Evolutionary conservation across 2,329 filamentous ascomycete genomes (phyloP).

Genomic region (Microsporum audouinii): DNA sequence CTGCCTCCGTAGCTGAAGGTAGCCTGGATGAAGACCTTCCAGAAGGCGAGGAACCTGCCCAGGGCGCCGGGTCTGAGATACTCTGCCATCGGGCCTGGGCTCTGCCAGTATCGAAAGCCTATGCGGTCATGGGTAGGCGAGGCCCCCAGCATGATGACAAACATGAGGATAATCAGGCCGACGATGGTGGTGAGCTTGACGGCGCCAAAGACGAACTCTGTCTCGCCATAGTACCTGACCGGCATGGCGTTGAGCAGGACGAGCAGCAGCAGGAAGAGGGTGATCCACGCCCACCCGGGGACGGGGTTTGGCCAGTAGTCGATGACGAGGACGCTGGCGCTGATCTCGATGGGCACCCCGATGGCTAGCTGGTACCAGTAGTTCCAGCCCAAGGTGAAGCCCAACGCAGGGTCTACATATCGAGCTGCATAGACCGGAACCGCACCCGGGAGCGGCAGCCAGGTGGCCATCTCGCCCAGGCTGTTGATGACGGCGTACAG

Average conservation of each 20-base stretch:
- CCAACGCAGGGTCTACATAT: slow-evolving; percentile 21
- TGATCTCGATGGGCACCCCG: slow-evolving; percentile 40
- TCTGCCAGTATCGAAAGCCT: slow-evolving; percentile 40
- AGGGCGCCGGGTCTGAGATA: slow-evolving; percentile 29
- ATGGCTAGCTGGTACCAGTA: slow-evolving; percentile 44
- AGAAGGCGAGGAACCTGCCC: slow-evolving; percentile 45
- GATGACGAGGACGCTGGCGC: slow-evolving; percentile 37
- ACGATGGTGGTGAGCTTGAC: slow-evolving; percentile 42
- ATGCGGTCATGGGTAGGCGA: slow-evolving; percentile 34
- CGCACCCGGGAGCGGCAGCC: slow-evolving; percentile 35
- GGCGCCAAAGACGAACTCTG: slow-evolving; percentile 38
- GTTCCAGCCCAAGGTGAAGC: slow-evolving; percentile 42
- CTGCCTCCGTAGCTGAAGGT: slow-evolving; percentile 43
- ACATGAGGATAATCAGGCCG: slow-evolving; percentile 40
- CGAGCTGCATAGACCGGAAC: slow-evolving; percentile 41
- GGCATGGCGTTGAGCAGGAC: slow-evolving; percentile 16
- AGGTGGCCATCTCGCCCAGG: slow-evolving; percentile 32
- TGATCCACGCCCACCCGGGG: slow-evolving; percentile 17
- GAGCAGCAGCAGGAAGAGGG: slow-evolving; percentile 17
- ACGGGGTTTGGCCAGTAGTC: slow-evolving; percentile 28
- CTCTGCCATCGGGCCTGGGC: slow-evolving; percentile 37
- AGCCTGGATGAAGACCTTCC: slow-evolving; percentile 36
- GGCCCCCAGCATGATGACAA: slow-evolving; percentile 41
- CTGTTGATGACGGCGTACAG: slow-evolving; percentile 39
- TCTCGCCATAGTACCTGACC: slow-evolving; percentile 17